phyloP scores from a whole-genome alignment of 257 asterid species.

The Salvia splendens region DNA sequence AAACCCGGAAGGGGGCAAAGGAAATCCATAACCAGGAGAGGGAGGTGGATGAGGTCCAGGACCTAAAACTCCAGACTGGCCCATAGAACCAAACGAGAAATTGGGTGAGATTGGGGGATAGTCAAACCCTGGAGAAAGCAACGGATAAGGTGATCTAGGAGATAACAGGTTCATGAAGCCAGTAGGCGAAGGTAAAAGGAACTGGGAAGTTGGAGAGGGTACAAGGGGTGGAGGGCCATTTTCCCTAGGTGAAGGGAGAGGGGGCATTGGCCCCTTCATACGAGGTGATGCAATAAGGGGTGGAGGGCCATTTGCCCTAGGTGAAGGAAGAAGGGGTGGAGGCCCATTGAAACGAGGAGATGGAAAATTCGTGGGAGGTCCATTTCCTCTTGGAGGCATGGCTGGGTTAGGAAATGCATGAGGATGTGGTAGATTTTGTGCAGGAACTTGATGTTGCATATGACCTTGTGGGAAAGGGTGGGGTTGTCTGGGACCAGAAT shows the following conservation, averaged over 20 bases:
- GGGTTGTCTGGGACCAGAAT: slow-evolving; percentile 49
- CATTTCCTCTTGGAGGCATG: too few relatives aligned
- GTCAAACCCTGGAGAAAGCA: slow-evolving; percentile 81
- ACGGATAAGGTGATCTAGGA: slow-evolving; percentile 84
- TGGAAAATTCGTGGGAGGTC: slow-evolving; percentile 11
- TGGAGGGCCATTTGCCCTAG: too few relatives aligned
- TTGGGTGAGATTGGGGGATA: slow-evolving; percentile 63
- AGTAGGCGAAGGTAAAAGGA: slow-evolving; percentile 75
- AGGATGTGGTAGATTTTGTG: too few relatives aligned
- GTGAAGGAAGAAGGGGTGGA: slow-evolving; percentile 23
- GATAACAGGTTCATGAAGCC: slow-evolving; percentile 66
- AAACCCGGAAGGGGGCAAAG: slow-evolving; percentile 77
- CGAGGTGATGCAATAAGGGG: slow-evolving; percentile 49
- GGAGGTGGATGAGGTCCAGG: slow-evolving; percentile 79
- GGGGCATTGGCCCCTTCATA: slow-evolving; percentile 57
- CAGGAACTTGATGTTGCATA: slow-evolving; percentile 35
- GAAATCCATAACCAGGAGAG: slow-evolving; percentile 81
- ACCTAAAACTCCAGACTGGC: slow-evolving; percentile 72
- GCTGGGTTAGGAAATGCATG: too few relatives aligned
- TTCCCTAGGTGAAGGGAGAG: slow-evolving; percentile 54
- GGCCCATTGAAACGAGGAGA: slow-evolving; percentile 63
- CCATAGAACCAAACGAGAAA: slow-evolving; percentile 68
- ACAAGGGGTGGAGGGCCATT: slow-evolving; percentile 58
- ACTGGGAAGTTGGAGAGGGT: slow-evolving; percentile 88
- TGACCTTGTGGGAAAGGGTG: slow-evolving; percentile 39